Conservation (phyloP, 805 yeast species). For the Saccharomycopsis selenospora region DNA sequence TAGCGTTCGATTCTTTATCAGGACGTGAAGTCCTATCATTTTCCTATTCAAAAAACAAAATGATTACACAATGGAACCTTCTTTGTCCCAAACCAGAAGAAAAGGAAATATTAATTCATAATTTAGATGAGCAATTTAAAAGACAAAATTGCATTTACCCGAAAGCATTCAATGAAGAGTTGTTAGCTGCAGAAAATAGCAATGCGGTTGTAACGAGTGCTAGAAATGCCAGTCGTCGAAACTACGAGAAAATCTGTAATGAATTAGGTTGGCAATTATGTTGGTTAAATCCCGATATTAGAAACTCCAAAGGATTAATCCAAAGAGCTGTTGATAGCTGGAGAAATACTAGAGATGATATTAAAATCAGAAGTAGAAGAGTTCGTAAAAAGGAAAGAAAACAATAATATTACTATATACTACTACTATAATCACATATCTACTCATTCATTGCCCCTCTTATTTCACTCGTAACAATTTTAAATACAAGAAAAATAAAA, state of each 20-base stretch:
- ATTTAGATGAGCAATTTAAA: conserved; percentile 30
- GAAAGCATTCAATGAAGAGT: conserved; percentile 27
- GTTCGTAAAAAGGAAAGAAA: conserved; percentile 28
- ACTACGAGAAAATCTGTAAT: conserved; percentile 42
- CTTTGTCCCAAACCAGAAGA: conserved; percentile 15
- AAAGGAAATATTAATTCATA: conserved; percentile 7
- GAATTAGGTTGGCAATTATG: conserved; percentile 43
- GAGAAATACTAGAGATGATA: conserved; percentile 41
- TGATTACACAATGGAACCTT: conserved; percentile 22
- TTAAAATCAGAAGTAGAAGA: conserved; percentile 36
- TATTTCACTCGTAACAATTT: too few species aligned
- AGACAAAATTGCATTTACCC: conserved; percentile 41
- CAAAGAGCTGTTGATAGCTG: conserved; percentile 48
- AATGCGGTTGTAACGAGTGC: conserved; percentile 32
- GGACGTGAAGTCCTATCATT: conserved; percentile 30
- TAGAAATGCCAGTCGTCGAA: conserved; percentile 38
- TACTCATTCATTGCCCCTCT: too few species aligned
- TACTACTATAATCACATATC: too few species aligned
- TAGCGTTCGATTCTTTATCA: conserved; percentile 23
- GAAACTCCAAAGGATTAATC: conserved; percentile 38
- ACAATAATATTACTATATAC: too few species aligned
- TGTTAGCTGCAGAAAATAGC: background rate
- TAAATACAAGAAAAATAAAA: too few species aligned
- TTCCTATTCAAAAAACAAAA: conserved; percentile 28
- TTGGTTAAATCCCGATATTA: conserved; percentile 36